phyloP scores from a whole-genome alignment of 2,329 filamentous ascomycete species.

The Colletotrichum sp. region DNA sequence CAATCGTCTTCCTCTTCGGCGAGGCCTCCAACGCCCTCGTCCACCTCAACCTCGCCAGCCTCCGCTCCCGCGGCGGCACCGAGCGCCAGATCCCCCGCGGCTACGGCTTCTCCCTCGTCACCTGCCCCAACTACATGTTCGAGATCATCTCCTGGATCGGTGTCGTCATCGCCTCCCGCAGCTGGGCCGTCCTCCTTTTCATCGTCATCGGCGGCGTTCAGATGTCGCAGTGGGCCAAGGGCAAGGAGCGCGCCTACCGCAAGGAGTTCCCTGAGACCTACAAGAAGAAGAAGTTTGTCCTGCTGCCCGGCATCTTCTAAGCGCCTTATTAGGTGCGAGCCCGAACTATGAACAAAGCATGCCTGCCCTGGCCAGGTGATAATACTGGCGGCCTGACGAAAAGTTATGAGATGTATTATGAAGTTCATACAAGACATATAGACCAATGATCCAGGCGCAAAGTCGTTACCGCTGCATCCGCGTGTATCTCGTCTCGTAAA shows the following conservation, averaged over 20 bases:
- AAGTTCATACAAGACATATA: background rate
- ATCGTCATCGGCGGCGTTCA: slow-evolving; percentile 73
- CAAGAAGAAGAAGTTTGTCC: slow-evolving; percentile 88
- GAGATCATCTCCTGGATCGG: slow-evolving; percentile 88
- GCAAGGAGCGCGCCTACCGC: slow-evolving; percentile 90
- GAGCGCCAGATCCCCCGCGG: slow-evolving; percentile 89
- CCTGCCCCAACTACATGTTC: slow-evolving; percentile 97
- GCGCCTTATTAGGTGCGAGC: background rate
- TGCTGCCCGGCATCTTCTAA: slow-evolving; percentile 80
- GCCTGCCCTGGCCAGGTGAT: background rate
- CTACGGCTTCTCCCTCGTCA: slow-evolving; percentile 84
- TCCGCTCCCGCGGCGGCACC: slow-evolving; percentile 80
- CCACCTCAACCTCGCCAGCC: slow-evolving; percentile 77
- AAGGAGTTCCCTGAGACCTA: slow-evolving; percentile 93
- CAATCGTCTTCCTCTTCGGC: slow-evolving; percentile 76
- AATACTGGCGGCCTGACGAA: background rate
- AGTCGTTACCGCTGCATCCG: background rate
- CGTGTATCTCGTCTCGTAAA: background rate
- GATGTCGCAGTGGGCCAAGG: slow-evolving; percentile 88
- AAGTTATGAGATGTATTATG: background rate
- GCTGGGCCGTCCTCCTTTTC: slow-evolving; percentile 80
- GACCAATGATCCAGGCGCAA: background rate
- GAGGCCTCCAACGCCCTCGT: slow-evolving; percentile 82
- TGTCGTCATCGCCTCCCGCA: slow-evolving; percentile 79
- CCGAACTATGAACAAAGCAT: background rate